A percentile compares a stretch with the other conserved stretches of the same genome.
These are phyloP conservation scores for Yamadazyma atmosphaerica DNA, from an alignment of 1,139 yeast genomes.

Conservation along the genomic window DNA sequence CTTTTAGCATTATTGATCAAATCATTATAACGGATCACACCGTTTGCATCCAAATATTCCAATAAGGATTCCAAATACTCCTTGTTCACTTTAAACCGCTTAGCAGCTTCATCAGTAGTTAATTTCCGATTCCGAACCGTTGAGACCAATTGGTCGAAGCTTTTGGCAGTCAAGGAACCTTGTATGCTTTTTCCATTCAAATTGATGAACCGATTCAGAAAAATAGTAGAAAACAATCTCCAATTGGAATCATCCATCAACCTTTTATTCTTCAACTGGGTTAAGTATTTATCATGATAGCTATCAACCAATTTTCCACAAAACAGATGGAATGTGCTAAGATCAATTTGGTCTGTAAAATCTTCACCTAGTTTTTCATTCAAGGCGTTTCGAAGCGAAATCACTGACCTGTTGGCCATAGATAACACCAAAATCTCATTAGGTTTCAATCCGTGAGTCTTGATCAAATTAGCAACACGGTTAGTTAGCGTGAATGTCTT, in stretches of 20 bases:
- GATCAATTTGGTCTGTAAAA: constrained; percentile 33
- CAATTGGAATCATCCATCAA: constrained; percentile 56
- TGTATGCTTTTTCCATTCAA: constrained; percentile 23
- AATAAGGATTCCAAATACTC: constrained; percentile 22
- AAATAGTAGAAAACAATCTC: constrained; percentile 39
- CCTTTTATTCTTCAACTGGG: constrained; percentile 25
- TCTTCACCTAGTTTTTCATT: constrained; percentile 30
- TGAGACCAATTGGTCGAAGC: constrained; percentile 33
- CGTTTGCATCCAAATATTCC: constrained; percentile 26
- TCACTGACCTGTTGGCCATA: constrained; percentile 70
- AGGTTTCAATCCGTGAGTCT: constrained; percentile 42
- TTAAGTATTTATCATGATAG: constrained; percentile 26
- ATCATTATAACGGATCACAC: constrained; percentile 40
- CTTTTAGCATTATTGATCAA: constrained; percentile 31
- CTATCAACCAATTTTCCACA: constrained; percentile 51
- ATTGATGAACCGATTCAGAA: constrained; percentile 27
- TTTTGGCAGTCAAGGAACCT: constrained; percentile 27
- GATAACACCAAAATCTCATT: constrained; percentile 61
- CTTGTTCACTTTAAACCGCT: constrained; percentile 22
- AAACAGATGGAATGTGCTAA: constrained; percentile 66
- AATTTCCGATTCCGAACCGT: constrained; percentile 31
- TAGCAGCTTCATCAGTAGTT: constrained; percentile 25
- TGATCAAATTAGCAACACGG: constrained; percentile 51
- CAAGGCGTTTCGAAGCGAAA: constrained; percentile 46
- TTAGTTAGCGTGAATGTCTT: constrained; percentile 64